Percentiles rank a stretch among this genome's conserved stretches.
Evolutionary conservation across 257 asterid species (phyloP).

Genomic region (Fraxinus pennsylvanica): DNA sequence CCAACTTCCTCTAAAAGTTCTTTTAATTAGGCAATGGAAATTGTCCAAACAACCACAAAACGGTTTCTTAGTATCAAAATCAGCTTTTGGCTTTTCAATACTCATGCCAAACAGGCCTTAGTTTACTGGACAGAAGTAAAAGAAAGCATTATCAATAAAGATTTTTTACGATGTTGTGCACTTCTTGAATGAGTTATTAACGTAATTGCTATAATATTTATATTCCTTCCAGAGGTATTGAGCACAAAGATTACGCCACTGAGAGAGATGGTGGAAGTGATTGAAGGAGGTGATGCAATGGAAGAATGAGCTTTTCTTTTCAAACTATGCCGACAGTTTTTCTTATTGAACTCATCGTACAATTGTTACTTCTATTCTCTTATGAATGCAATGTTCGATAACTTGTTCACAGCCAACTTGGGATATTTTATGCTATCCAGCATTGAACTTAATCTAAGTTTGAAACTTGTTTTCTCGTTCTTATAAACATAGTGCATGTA

Average conservation of each 20-base stretch:
- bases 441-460: background rate
- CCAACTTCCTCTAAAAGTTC: background rate
- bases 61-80: no score
- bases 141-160: background rate
- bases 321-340: background rate
- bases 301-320: conserved; percentile 55
- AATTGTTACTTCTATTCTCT: background rate
- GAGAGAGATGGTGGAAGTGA: conserved; percentile 62
- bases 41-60: no score
- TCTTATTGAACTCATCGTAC: background rate
- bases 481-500: background rate
- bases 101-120: background rate
- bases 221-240: conserved; percentile 65
- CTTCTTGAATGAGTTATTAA: background rate
- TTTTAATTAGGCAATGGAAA: background rate
- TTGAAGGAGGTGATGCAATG: conserved; percentile 88
- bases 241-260: conserved; percentile 80
- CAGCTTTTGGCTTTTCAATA: no score
- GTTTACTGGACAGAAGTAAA: background rate
- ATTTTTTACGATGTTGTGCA: background rate
- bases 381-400: background rate
- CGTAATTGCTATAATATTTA: background rate
- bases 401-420: background rate
- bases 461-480: background rate
- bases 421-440: background rate